These are phyloP conservation scores for Wickerhamomyces queroliae DNA, from an alignment of 805 yeast species.

Conservation along the genomic window DNA sequence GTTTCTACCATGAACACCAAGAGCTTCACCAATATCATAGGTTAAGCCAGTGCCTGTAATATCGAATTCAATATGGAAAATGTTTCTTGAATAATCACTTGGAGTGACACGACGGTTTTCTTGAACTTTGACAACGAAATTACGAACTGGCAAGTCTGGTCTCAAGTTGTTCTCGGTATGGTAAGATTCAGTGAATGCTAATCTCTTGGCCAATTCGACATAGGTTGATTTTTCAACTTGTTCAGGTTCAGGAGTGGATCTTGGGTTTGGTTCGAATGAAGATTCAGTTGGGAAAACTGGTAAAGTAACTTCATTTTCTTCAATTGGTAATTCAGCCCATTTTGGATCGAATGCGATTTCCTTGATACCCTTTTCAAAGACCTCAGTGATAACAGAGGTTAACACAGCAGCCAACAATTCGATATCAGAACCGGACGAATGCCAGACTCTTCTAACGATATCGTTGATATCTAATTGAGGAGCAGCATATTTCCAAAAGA, in stretches of 20 bases:
- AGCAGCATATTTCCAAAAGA: slow-evolving; percentile 69
- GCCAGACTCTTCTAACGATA: slow-evolving; percentile 70
- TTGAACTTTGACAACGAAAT: slow-evolving; percentile 83
- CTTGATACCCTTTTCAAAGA: slow-evolving; percentile 38
- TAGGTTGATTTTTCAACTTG: slow-evolving; percentile 36
- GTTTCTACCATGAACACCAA: slow-evolving; percentile 92
- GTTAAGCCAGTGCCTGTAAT: slow-evolving; percentile 84
- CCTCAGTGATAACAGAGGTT: slow-evolving; percentile 57
- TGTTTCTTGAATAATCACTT: slow-evolving; percentile 81
- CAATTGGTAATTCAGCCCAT: slow-evolving; percentile 20
- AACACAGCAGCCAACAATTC: slow-evolving; percentile 72
- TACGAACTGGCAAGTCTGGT: slow-evolving; percentile 85
- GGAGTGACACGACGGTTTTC: slow-evolving; percentile 93
- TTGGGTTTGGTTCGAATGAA: slow-evolving; percentile 59
- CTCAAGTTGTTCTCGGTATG: slow-evolving; percentile 53
- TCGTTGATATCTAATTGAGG: slow-evolving; percentile 55
- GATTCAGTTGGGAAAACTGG: slow-evolving; percentile 58
- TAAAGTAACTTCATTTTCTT: slow-evolving; percentile 32
- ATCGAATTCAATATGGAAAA: slow-evolving; percentile 95
- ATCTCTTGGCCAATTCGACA: slow-evolving; percentile 56
- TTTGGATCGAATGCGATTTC: slow-evolving; percentile 25
- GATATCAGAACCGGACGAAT: slow-evolving; percentile 76
- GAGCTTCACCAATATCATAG: slow-evolving; percentile 93
- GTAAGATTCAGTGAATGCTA: slow-evolving; percentile 81
- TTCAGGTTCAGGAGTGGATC: slow-evolving; percentile 33